These are phyloP conservation scores for Epichloe festucae DNA, from an alignment of 2,329 filamentous ascomycete species.

Conservation along the genomic window DNA sequence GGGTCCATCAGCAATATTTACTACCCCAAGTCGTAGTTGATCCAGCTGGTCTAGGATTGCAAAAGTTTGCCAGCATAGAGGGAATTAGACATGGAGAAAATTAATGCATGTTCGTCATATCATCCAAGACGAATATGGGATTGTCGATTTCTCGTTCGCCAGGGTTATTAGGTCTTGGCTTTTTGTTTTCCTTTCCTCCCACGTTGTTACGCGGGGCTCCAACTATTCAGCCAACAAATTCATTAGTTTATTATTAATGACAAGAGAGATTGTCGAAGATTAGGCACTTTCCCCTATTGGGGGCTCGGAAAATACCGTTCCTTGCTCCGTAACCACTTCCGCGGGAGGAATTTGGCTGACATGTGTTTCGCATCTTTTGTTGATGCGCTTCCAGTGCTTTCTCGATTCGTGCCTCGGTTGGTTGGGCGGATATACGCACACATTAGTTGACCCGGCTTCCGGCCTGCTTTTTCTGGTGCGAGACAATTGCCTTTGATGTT, in stretches of 20 bases:
- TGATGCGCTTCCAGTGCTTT: background rate
- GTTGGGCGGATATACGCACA: background rate
- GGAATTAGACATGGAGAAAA: background rate
- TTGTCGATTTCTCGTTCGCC: background rate
- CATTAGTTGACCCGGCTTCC: background rate
- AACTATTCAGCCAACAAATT: background rate
- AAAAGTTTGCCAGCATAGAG: background rate
- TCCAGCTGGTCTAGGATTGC: background rate
- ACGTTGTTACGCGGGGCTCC: background rate
- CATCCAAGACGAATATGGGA: background rate
- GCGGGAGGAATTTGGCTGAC: background rate
- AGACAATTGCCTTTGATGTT: too few species aligned
- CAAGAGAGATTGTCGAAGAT: background rate
- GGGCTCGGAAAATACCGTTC: background rate
- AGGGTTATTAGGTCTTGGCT: background rate
- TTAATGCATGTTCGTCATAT: background rate
- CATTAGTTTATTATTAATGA: background rate
- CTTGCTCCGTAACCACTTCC: background rate
- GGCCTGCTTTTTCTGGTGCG: background rate
- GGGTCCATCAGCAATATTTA: background rate
- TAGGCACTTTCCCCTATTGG: background rate
- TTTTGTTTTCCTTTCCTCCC: background rate
- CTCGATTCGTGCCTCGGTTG: background rate
- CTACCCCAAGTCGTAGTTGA: background rate
- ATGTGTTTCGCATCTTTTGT: constrained; percentile 1